A percentile compares a stretch with the other conserved stretches of the same genome.
phyloP scores from a whole-genome alignment of 495 filamentous ascomycete species.

The Chaetomidium leptoderma region DNA sequence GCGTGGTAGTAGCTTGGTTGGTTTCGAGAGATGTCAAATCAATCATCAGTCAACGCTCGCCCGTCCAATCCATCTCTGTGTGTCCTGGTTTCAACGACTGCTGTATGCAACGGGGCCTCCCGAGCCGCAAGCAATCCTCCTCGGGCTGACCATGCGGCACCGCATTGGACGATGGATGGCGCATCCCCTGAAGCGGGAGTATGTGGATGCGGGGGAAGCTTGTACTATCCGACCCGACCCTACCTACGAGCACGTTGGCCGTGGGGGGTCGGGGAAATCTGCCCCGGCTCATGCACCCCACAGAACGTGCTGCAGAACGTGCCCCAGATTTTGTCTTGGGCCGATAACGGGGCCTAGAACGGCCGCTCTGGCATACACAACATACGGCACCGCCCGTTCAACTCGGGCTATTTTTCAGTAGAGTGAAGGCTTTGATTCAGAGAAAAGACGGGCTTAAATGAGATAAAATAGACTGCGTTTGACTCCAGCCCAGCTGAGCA shows the following conservation, averaged over 20 bases:
- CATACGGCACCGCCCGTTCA: not conserved
- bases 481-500: not conserved
- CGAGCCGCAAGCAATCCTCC: not conserved
- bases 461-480: conserved; percentile 2
- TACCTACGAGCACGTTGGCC: not conserved
- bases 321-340: not conserved
- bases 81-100: not conserved
- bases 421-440: not conserved
- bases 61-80: not conserved
- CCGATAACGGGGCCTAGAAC: not conserved
- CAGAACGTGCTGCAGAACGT: not conserved
- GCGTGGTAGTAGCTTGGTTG: conserved; percentile 64
- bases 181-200: not conserved
- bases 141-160: not conserved
- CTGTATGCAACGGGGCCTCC: not conserved
- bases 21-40: not conserved
- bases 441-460: not conserved
- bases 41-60: too few relatives aligned
- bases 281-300: not conserved
- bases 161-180: not conserved
- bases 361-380: not conserved
- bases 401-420: not conserved
- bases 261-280: not conserved
- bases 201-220: not conserved
- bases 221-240: not conserved